Evolutionary conservation across 441 rosid species (phyloP), one percentile per base, ranked within the genome.

Genomic region (Theobroma grandiflorum): DNA sequence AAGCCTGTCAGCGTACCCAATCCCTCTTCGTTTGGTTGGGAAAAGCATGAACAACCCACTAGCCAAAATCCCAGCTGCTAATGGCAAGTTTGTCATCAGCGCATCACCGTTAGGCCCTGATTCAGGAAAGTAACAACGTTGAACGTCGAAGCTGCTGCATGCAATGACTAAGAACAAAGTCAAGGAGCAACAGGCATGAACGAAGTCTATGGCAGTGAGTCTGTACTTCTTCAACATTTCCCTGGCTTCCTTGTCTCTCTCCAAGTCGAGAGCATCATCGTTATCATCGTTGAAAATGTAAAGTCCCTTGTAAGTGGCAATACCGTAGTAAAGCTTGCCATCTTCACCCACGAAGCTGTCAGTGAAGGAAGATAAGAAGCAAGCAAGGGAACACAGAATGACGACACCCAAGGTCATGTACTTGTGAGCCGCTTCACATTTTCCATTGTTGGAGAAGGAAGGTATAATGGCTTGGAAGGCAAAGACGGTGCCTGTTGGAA

Each of bases 361-460:
- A 0, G 90, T 90, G 85, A 91, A 91, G 61, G 92, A 87, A 75
- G 89, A 86, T 73, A 91, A 52, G 71, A 89, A 86, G 71, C 92
- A 85, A 8, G 83, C 26, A 11, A 80, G 1, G 4, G 92, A 77
- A 61, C 86, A 85, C 0, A 73, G 0, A 9, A 63, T 52, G 16
- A 89, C 75, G 22, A 82, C 12, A 33, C 74, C 47, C 18, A 81
- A 26, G 20, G 89, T 79, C 35, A 87, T 83, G 85, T 78, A 72
- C 45, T 81, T 79, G 81, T 85, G 78, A 18, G 73, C 62, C 20
- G 38, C 16, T 42, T 35, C 65, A 47, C 89, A 89, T 7, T 10
- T 47, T 42, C 91, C 91, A 2, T 79, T 77, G 79, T 84, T 84
- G 71, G 92, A 84, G 85, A 86, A 84, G 4, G 86, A 84, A 6